Evolutionary conservation across 2,329 filamentous ascomycete species (phyloP), one percentile per base, ranked within the genome.

Genomic region (Neophaeococcomyces mojaviensis): DNA sequence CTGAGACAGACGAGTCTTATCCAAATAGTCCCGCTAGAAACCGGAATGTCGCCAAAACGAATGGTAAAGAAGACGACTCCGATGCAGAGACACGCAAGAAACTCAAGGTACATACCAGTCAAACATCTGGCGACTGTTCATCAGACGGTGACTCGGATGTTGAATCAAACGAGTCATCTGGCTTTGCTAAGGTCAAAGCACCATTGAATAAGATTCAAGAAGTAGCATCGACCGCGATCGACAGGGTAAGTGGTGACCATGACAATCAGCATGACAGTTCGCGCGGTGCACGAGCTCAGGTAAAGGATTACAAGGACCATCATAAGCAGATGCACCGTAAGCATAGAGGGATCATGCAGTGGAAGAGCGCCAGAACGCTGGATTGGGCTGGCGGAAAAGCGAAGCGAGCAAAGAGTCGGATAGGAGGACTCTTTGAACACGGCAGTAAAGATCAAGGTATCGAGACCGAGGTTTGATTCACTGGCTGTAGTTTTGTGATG

Each of bases 281-380:
- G 24, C 39, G 58, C 6, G 58, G 57, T 1, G 43, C 54, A 3
- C 26, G 55, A 16, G 55, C 54, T n/a, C 69, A 74, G 54, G 72
- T 75, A 60, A 81, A 81, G 61, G 75, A 82, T 18, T 79, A 84
- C 61, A 81, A 79, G 57, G 72, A 73, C 47, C 76, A 80, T 51
- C 87, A 82, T 60, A 79, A 84, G 52, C 81, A 85, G 37, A 64
- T 84, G 52, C 81, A 86, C 61, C 68, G 81, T 39, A 74, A 77
- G 58, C 80, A 88, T 57, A 67, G 80, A 18, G 84, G 84, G 0
- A 59, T 84, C 33, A 88, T 88, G 84, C 84, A 88, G 64, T 88
- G 82, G 79, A 76, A 74, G 69, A 61, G 74, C 57, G 74, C 71
- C 16, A 69, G 69, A 60, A 78, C 64, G 44, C 64, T 68, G 48